Evolutionary conservation across 768 basidiomycete genomes (phyloP).

Genomic region (Naematelia encephala): DNA sequence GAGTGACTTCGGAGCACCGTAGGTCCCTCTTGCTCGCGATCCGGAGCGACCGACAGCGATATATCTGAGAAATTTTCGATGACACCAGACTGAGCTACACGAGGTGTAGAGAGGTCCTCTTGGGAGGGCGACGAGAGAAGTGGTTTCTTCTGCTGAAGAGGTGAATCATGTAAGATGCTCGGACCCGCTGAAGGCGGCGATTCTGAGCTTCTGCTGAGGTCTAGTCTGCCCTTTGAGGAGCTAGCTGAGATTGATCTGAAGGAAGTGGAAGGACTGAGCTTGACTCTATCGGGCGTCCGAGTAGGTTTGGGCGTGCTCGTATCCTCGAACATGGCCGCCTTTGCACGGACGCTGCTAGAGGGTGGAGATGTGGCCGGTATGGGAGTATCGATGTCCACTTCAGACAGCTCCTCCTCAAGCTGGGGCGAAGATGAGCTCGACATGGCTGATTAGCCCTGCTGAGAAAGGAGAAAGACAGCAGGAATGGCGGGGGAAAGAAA

Average conservation of each 20-base stretch:
- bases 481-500: neutral
- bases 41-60: constrained; percentile 7
- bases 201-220: neutral
- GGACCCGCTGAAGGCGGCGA: neutral
- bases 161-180: neutral
- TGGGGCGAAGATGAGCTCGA: constrained; percentile 14
- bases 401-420: constrained; percentile 24
- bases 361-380: neutral
- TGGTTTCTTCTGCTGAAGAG: neutral
- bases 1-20: constrained; percentile 8
- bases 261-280: constrained; percentile 11
- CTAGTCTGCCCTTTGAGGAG: neutral
- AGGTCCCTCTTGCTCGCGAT: neutral
- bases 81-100: neutral
- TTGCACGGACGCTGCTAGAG: constrained; percentile 29
- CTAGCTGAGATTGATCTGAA: constrained; percentile 14
- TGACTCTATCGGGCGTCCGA: constrained; percentile 3
- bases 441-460: too few species aligned
- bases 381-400: constrained; percentile 7
- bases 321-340: constrained; percentile 35
- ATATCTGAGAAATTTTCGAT: constrained; percentile 17
- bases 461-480: neutral
- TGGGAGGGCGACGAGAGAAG: neutral
- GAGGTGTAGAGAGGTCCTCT: constrained; percentile 1
- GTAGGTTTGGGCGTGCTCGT: constrained; percentile 5